These are phyloP conservation scores for Puccinia polysora DNA, from an alignment of 1,284 basidiomycete genomes.

Conservation along the genomic window DNA sequence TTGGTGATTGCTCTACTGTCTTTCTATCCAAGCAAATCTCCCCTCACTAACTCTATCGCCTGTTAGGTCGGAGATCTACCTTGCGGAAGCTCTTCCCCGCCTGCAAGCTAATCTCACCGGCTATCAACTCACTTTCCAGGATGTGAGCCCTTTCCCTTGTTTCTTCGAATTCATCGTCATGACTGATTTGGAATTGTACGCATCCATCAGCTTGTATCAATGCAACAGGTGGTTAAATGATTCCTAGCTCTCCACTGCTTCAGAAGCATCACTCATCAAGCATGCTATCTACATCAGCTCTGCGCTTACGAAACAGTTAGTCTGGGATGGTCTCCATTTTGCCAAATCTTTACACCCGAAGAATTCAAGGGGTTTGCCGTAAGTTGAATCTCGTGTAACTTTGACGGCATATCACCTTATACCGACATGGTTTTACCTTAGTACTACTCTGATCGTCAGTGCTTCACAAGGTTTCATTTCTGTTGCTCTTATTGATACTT, in stretches of 20 bases:
- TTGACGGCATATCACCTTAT: background rate
- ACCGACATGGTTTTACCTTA: background rate
- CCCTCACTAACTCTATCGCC: background rate
- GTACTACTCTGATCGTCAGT: conserved; percentile 52
- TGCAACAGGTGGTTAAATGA: conserved; percentile 60
- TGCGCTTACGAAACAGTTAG: conserved; percentile 54
- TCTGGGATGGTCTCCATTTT: conserved; percentile 56
- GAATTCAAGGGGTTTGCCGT: conserved; percentile 67
- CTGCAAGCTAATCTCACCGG: conserved; percentile 63
- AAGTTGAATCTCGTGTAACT: conserved; percentile 44
- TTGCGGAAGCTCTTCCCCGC: conserved; percentile 63
- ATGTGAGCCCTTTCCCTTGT: conserved; percentile 56
- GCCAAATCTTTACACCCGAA: conserved; percentile 62
- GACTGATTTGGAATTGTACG: conserved; percentile 54
- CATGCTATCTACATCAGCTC: conserved; percentile 26
- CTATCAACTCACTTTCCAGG: conserved; percentile 65
- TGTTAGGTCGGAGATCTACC: conserved; percentile 57
- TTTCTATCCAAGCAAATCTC: background rate
- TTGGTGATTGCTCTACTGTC: background rate
- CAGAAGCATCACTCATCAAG: background rate
- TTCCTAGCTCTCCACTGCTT: conserved; percentile 53
- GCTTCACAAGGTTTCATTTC: background rate
- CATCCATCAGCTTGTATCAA: conserved; percentile 20
- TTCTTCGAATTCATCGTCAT: conserved; percentile 47
- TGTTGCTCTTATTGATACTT: background rate